These are phyloP conservation scores for Paramecium tetraurelia DNA, from an alignment of 73 alveolate genomes.

Conservation along the genomic window DNA sequence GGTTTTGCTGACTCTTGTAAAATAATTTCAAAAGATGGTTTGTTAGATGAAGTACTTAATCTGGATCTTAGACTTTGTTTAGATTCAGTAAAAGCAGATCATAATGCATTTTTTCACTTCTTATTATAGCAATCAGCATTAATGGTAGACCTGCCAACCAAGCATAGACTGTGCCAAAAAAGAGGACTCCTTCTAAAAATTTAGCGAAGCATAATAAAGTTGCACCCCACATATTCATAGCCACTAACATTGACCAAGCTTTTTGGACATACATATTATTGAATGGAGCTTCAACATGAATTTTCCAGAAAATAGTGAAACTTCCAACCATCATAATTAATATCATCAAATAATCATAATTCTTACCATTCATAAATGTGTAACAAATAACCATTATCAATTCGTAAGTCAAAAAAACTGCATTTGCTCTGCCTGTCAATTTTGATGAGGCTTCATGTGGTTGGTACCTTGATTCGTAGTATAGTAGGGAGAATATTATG, in stretches of 20 bases:
- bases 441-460: constrained; percentile 1
- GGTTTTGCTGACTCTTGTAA: not conserved
- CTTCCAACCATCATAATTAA: constrained; percentile 47
- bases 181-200: constrained; percentile 54
- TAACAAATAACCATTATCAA: constrained; percentile 31
- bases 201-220: constrained; percentile 51
- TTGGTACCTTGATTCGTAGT: constrained; percentile 13
- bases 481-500: not conserved
- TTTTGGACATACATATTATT: constrained; percentile 40
- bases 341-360: constrained; percentile 54
- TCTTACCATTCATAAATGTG: constrained; percentile 36
- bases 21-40: constrained; percentile 30
- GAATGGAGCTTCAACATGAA: constrained; percentile 56
- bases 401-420: not conserved
- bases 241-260: constrained; percentile 49
- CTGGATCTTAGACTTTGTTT: constrained; percentile 49
- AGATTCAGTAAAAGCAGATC: constrained; percentile 50
- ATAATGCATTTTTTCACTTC: constrained; percentile 33
- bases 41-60: constrained; percentile 9
- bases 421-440: constrained; percentile 33
- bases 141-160: constrained; percentile 59
- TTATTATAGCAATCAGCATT: constrained; percentile 34
- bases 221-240: constrained; percentile 57
- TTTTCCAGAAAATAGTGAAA: constrained; percentile 40
- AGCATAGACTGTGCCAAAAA: constrained; percentile 58